phyloP scores from a whole-genome alignment of 805 yeast species.

The Kazachstania bromeliacearum region DNA sequence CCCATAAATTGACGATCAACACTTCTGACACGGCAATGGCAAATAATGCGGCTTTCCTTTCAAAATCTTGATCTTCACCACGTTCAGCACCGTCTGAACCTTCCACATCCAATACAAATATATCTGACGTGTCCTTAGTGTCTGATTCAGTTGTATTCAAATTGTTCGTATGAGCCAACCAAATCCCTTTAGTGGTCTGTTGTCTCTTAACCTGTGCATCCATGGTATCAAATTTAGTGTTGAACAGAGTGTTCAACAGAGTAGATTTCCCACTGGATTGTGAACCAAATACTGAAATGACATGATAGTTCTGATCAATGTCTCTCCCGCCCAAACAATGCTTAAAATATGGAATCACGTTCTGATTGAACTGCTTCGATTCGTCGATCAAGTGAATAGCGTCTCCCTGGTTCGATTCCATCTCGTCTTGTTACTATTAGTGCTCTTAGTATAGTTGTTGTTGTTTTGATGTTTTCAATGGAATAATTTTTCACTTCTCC shows the following conservation, averaged over 20 bases:
- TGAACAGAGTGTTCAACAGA: slow-evolving; percentile 72
- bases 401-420: slow-evolving; percentile 4
- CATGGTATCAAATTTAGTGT: slow-evolving; percentile 89
- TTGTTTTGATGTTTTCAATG: too few species aligned
- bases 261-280: slow-evolving; percentile 97
- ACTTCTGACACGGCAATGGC: slow-evolving; percentile 89
- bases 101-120: slow-evolving; percentile 92
- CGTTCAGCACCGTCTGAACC: slow-evolving; percentile 98
- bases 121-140: slow-evolving; percentile 24
- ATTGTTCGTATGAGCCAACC: slow-evolving; percentile 54
- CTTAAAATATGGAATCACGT: slow-evolving; percentile 16
- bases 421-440: background rate
- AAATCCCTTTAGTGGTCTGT: slow-evolving; percentile 84
- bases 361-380: slow-evolving; percentile 36
- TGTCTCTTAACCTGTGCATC: slow-evolving; percentile 65
- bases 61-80: slow-evolving; percentile 98
- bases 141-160: slow-evolving; percentile 23
- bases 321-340: slow-evolving; percentile 21
- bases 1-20: slow-evolving; percentile 90
- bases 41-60: slow-evolving; percentile 89
- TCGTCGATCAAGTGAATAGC: slow-evolving; percentile 49
- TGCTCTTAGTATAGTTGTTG: background rate
- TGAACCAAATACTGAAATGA: slow-evolving; percentile 92
- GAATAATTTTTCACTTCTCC: too few species aligned
- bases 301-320: slow-evolving; percentile 69